Base-by-base conservation (phyloP, 176 grass and related monocot species). In the Avena sativa region DNA sequence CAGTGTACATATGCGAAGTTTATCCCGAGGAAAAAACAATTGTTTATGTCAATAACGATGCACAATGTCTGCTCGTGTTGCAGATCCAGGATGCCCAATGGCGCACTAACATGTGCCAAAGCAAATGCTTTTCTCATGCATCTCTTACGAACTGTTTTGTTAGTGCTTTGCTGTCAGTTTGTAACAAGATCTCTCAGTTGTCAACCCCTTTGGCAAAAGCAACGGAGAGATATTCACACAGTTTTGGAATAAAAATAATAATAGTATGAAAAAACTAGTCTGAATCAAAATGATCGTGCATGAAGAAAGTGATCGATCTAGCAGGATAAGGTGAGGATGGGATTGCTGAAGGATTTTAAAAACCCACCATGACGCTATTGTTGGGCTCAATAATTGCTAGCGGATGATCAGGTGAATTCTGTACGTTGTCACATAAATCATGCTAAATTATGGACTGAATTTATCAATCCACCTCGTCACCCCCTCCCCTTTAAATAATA, bases 161-260 rank as follows among this genome's bases (percentile, higher is more conserved):
- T 36, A 75, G 23, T 64, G 71, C 17, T 51, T 30, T 84, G n/a
- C 57, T 51, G 44, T 38, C 83, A 21, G 28, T 28, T n/a, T 26
- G 21, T 57, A 75, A 64, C 43, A 84, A 3, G 43, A 17, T 57
- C 23, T 28, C 15, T 75, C 38, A 49, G 70, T 9, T 62, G 16
- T 34, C 56, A 74, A 74, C 34, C 71, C 71, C 38, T 51, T 84
- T 51, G 11, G 23, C 10, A 64, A 85, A 75, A 62, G 69, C 40
- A 74, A 30, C 19, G 30, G 19, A 63, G 6, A 5, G 28, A 13
- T 21, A 57, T 52, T 50, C 25, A 4, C 50, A 16, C 15, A 30
- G 56, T 40, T 47, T 28, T 28, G 28, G 28, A 28, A 28, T 28
- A 28, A 28, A 28, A 28, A 28, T 28, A 28, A 28, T 28, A 28